Evolutionary conservation across 768 basidiomycete genomes (phyloP), one percentile per base, ranked within the genome.

Genomic region (Trametes cubensis): DNA sequence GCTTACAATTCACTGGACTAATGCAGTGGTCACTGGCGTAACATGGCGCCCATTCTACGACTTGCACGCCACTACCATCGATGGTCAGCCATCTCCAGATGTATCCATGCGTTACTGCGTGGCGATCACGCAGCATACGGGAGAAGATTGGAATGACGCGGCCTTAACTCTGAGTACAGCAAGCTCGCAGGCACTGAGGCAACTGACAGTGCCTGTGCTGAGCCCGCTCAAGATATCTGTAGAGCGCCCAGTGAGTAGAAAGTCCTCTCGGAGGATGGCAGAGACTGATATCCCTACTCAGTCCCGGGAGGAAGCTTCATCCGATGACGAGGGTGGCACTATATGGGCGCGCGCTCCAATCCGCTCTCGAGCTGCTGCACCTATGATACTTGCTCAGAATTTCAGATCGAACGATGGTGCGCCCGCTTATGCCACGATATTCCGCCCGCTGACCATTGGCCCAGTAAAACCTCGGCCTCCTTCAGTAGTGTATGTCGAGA

Each of bases 11-110:
- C n/a, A 34, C 34, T 6, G 34, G 34, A 34, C 34, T 15, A n/a
- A n/a, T n/a, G 0, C 34, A 85, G 86, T 84, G 52, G 85, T 87
- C 17, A 74, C 69, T 46, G 72, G 79, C 34, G 82, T 80, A 1
- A 69, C 70, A 25, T 87, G 85, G 85, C 69, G 71, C n/a, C 82
- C 85, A 1, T 78, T 77, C 3, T 87, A 87, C 64, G 85, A 87
- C 63, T 77, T 88, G 0, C 81, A 85, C 59, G 84, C 84, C 4
- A 81, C 79, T 20, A 66, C 21, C 71, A 78, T 55, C 70, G 75
- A 61, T 15, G 81, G 80, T 0, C 77, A 80, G 59, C 78, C 81
- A 5, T 78, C 78, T 0, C 68, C 80, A 8, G 67, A 75, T 0
- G 78, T 85, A 25, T 64, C 77, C 2, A 75, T 88, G 8, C 80